phyloP scores from a whole-genome alignment of 257 asterid species.

The Misopates orontium region DNA sequence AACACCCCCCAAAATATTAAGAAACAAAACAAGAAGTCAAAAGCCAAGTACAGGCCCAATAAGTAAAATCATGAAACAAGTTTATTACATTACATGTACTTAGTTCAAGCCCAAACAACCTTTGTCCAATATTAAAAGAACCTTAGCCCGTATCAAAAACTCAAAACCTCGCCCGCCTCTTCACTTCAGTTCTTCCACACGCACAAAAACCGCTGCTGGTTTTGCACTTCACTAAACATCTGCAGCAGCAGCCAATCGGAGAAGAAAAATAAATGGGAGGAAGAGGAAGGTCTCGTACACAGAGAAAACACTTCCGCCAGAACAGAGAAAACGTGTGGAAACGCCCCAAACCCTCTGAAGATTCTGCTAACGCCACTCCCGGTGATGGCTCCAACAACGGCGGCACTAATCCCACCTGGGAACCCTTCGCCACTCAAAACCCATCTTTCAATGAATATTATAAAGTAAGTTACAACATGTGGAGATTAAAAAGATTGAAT shows the following conservation, averaged over 20 bases:
- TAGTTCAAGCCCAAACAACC: background rate
- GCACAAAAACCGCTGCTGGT: background rate
- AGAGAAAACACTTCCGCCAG: slow-evolving; percentile 82
- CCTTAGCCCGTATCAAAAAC: background rate
- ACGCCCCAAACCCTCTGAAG: slow-evolving; percentile 58
- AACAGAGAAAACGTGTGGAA: slow-evolving; percentile 90
- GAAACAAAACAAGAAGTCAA: too few species aligned
- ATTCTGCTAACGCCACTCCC: slow-evolving; percentile 36
- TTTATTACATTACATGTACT: too few species aligned
- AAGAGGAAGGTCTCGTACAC: slow-evolving; percentile 89
- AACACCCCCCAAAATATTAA: too few species aligned
- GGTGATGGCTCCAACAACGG: slow-evolving; percentile 25
- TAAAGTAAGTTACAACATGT: slow-evolving; percentile 70
- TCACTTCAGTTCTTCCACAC: slow-evolving; percentile 1
- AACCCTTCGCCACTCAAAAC: slow-evolving; percentile 69
- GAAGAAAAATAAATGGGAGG: slow-evolving; percentile 56
- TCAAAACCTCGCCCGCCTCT: slow-evolving; percentile 9
- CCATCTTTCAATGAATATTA: slow-evolving; percentile 82
- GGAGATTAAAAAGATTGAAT: too few species aligned
- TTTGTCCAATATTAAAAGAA: background rate
- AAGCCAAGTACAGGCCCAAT: too few species aligned
- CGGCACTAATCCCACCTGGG: slow-evolving; percentile 46
- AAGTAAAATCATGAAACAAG: too few species aligned
- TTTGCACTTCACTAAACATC: background rate
- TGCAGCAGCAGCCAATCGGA: background rate